Conservation (phyloP, 2,329 filamentous ascomycete species). For the Monosporascus cannonballus region DNA sequence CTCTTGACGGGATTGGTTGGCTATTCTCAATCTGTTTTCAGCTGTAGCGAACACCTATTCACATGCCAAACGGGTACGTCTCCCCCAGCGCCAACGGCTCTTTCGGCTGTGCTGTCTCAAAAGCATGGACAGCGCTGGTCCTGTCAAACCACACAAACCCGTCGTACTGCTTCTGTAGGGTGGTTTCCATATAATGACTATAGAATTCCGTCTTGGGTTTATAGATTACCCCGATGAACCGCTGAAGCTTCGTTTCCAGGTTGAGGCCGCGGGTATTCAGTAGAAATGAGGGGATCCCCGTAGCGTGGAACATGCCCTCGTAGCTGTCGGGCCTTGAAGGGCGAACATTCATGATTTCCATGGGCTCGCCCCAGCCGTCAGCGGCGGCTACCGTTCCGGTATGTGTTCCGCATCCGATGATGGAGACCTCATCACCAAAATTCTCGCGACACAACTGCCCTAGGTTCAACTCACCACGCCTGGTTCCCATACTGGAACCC, state of each 20-base stretch:
- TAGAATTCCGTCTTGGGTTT: slow-evolving; percentile 40
- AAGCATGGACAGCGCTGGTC: slow-evolving; percentile 35
- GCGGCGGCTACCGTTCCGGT: slow-evolving; percentile 47
- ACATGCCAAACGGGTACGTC: slow-evolving; percentile 47
- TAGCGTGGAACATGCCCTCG: slow-evolving; percentile 42
- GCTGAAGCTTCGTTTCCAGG: slow-evolving; percentile 33
- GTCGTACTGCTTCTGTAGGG: slow-evolving; percentile 42
- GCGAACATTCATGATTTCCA: slow-evolving; percentile 41
- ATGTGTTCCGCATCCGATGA: slow-evolving; percentile 40
- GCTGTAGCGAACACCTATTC: neutral
- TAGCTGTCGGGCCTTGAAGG: slow-evolving; percentile 41
- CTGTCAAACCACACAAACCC: slow-evolving; percentile 44
- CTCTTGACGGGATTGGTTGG: too few species aligned
- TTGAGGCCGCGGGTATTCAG: slow-evolving; percentile 38
- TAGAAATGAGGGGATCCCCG: slow-evolving; percentile 36
- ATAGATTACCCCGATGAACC: slow-evolving; percentile 49
- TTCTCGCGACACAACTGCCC: slow-evolving; percentile 39
- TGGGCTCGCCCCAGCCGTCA: slow-evolving; percentile 42
- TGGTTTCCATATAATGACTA: slow-evolving; percentile 42
- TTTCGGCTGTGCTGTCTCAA: slow-evolving; percentile 39
- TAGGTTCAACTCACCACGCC: slow-evolving; percentile 41
- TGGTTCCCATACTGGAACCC: slow-evolving; percentile 40
- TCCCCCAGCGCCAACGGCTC: slow-evolving; percentile 36
- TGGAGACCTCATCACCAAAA: slow-evolving; percentile 6
- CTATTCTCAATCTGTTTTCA: too few species aligned